These are phyloP conservation scores for Simplicillium aogashimaense DNA, from an alignment of 2,329 filamentous ascomycete genomes.

Conservation along the genomic window DNA sequence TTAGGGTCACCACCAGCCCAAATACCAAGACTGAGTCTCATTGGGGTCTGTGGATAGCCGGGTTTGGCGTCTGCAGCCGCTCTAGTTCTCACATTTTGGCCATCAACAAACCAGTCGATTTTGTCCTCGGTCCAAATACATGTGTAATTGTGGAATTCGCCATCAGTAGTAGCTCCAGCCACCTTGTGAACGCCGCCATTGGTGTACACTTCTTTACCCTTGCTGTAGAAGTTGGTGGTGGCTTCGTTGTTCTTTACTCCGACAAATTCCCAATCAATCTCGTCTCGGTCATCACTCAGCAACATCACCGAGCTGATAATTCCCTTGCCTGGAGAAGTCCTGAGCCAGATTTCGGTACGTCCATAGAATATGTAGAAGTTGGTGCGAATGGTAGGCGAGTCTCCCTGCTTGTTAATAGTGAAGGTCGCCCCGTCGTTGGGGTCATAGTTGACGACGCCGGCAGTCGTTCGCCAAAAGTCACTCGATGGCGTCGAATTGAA, in stretches of 20 bases:
- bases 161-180: slow-evolving; percentile 38
- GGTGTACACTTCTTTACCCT: slow-evolving; percentile 54
- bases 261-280: slow-evolving; percentile 81
- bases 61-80: slow-evolving; percentile 48
- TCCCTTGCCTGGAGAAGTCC: slow-evolving; percentile 63
- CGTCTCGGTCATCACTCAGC: slow-evolving; percentile 74
- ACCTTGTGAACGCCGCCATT: slow-evolving; percentile 51
- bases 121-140: slow-evolving; percentile 59
- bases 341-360: slow-evolving; percentile 66
- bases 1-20: slow-evolving; percentile 52
- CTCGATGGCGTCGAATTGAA: slow-evolving; percentile 53
- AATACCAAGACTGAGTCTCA: slow-evolving; percentile 58
- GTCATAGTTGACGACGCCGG: slow-evolving; percentile 54
- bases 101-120: slow-evolving; percentile 63
- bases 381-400: slow-evolving; percentile 70
- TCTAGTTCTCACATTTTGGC: slow-evolving; percentile 53
- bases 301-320: slow-evolving; percentile 78
- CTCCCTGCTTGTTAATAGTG: slow-evolving; percentile 57
- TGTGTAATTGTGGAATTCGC: slow-evolving; percentile 67
- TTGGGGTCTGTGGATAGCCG: slow-evolving; percentile 68
- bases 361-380: slow-evolving; percentile 84
- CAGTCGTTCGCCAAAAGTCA: slow-evolving; percentile 59
- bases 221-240: slow-evolving; percentile 72
- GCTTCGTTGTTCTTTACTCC: slow-evolving; percentile 54
- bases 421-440: slow-evolving; percentile 58